phyloP scores from a whole-genome alignment of 345 rosid species.

The Microthlaspi erraticum region DNA sequence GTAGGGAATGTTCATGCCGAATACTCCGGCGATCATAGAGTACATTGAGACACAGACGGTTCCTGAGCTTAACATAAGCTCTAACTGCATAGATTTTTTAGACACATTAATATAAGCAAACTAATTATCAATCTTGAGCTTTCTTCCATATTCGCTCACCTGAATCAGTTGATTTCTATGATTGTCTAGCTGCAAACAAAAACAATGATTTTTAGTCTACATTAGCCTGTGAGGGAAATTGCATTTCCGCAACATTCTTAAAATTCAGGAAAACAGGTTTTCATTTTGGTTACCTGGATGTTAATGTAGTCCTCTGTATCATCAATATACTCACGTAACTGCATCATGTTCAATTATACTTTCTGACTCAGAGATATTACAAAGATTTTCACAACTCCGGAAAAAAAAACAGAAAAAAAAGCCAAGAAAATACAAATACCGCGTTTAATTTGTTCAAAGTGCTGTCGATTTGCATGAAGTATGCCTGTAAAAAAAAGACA shows the following conservation, averaged over 20 bases:
- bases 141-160: constrained; percentile 48
- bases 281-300: constrained; percentile 66
- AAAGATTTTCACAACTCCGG: constrained; percentile 15
- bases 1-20: constrained; percentile 92
- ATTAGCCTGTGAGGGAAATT: not conserved
- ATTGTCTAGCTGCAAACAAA: constrained; percentile 80
- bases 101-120: not conserved
- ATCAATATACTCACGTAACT: constrained; percentile 92
- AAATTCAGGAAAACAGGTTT: not conserved
- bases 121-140: not conserved
- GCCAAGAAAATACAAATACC: constrained; percentile 46
- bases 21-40: constrained; percentile 76
- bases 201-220: not conserved
- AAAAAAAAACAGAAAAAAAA: not conserved
- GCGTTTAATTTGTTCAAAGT: constrained; percentile 81
- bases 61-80: constrained; percentile 74
- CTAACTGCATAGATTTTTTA: constrained; percentile 57
- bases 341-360: constrained; percentile 44
- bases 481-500: constrained; percentile 64
- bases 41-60: constrained; percentile 65
- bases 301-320: constrained; percentile 97
- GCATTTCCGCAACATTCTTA: not conserved
- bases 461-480: constrained; percentile 88
- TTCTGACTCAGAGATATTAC: not conserved
- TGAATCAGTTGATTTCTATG: constrained; percentile 98